A percentile compares a stretch with the other conserved stretches of the same genome.
These are phyloP conservation scores for Boletus pseudo-olivaceus DNA, from an alignment of 768 basidiomycete genomes.

Conservation along the genomic window DNA sequence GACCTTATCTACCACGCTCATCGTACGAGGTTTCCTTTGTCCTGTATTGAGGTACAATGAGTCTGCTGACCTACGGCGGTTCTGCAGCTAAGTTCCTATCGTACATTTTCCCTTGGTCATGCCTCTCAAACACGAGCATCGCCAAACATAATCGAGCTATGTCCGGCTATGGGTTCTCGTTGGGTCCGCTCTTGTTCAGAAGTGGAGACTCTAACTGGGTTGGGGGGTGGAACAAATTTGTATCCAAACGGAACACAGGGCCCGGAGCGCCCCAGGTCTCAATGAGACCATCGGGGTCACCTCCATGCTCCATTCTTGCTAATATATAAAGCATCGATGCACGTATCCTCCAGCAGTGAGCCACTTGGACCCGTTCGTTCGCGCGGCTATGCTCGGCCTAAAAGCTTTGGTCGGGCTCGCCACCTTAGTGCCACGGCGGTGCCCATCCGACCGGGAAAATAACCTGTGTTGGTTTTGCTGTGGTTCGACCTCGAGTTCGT, in stretches of 20 bases:
- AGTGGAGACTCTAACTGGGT: background rate
- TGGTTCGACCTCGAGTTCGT: too few species aligned
- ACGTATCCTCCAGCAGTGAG: background rate
- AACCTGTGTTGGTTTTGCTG: constrained; percentile 38
- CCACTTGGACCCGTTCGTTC: background rate
- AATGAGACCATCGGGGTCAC: background rate
- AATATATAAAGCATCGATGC: background rate
- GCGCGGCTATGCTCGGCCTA: constrained; percentile 6
- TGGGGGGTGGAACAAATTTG: background rate
- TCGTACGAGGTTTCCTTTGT: constrained; percentile 1
- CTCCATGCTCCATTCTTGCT: background rate
- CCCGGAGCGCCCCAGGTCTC: background rate
- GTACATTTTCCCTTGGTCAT: background rate
- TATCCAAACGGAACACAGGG: background rate
- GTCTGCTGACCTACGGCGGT: background rate
- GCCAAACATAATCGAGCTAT: background rate
- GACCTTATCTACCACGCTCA: background rate
- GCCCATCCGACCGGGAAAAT: constrained; percentile 49
- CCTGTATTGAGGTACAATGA: background rate
- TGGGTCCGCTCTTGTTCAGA: background rate
- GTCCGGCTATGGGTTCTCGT: background rate
- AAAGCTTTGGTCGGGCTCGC: constrained; percentile 3
- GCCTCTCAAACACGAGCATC: background rate
- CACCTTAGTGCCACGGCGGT: background rate
- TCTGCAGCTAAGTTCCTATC: background rate